Percentiles rank a stretch among this genome's conserved stretches.
These are phyloP conservation scores for Byssothecium circinans DNA, from an alignment of 2,329 filamentous ascomycete genomes.

Conservation along the genomic window DNA sequence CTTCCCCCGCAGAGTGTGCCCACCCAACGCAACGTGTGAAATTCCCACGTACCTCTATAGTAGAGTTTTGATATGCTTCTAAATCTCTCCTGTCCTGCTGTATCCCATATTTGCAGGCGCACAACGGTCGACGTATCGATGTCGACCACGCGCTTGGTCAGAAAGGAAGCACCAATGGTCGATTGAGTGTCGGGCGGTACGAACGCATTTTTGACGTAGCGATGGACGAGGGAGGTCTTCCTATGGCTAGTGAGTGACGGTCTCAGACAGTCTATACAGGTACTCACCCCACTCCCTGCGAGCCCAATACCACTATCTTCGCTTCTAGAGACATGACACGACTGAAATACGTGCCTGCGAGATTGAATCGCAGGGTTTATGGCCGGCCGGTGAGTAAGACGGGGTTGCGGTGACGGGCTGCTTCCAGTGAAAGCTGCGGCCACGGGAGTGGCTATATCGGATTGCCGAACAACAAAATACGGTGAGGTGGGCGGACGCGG, in stretches of 20 bases:
- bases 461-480: conserved; percentile 18
- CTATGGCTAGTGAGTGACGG: too few relatives aligned
- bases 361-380: neutral
- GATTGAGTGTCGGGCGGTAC: conserved; percentile 57
- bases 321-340: conserved; percentile 61
- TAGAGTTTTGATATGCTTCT: conserved; percentile 92
- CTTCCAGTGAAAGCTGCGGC: conserved; percentile 7
- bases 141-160: conserved; percentile 71
- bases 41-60: conserved; percentile 63
- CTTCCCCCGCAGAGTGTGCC: neutral
- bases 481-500: conserved; percentile 20
- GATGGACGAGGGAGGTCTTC: conserved; percentile 76
- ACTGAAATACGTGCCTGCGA: neutral
- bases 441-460: conserved; percentile 9
- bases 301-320: conserved; percentile 79
- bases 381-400: neutral
- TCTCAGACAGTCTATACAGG: too few relatives aligned
- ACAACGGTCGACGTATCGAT: conserved; percentile 83
- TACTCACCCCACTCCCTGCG: conserved; percentile 64
- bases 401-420: neutral
- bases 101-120: conserved; percentile 95
- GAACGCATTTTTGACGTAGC: conserved; percentile 73
- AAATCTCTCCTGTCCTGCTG: conserved; percentile 93
- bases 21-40: neutral
- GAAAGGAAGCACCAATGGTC: conserved; percentile 55